Base-by-base conservation (phyloP, 768 basidiomycete genomes). In the Mycena vitilis region DNA sequence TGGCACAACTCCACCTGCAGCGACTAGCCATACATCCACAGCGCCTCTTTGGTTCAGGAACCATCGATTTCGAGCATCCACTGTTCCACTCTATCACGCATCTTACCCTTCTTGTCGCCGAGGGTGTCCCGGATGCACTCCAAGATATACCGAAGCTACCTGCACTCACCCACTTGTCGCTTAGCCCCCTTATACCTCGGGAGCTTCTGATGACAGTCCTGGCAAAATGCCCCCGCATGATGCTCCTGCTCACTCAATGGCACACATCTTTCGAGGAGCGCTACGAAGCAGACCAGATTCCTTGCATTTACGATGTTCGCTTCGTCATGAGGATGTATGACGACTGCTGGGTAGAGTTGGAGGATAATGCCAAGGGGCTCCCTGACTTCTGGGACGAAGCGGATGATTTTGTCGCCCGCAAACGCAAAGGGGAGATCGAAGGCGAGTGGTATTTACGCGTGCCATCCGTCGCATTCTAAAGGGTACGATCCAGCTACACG, bases 271-370 rank as follows among this genome's bases (percentile, higher is more conserved):
- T 20, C 18, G 16, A 18, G 52, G n/a, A 5, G 4, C 7, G 18
- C 53, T 54, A 54, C 53, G 36, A 20, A 5, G 34, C 34, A 36
- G 53, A 10, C 7, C 18, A 9, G 4, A 47, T 30, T 11, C 47
- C 45, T 5, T 23, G 12, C 25, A 9, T 52, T 18, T 48, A 51
- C 20, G 49, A 61, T 18, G 34, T 40, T 20, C 60, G 49, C 36
- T 61, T 51, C 40, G 60, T 61, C 7, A 45, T 61, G 16, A 37
- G 47, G 16, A 3, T 51, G 7, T 51, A 52, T 18, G 11, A 12
- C 4, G 37, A 52, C 20, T 51, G 40, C 22, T 52, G 48, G 48
- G 37, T 12, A 25, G 58, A 60, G 37, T 61, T 48, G 60, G 60
- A 51, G 23, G 37, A 1, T 18, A 36, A 22, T 12, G 36, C 37